Evolutionary conservation across 2,329 filamentous ascomycete genomes (phyloP), one percentile per base, ranked within the genome.

Genomic region (Pseudopithomyces maydicus): DNA sequence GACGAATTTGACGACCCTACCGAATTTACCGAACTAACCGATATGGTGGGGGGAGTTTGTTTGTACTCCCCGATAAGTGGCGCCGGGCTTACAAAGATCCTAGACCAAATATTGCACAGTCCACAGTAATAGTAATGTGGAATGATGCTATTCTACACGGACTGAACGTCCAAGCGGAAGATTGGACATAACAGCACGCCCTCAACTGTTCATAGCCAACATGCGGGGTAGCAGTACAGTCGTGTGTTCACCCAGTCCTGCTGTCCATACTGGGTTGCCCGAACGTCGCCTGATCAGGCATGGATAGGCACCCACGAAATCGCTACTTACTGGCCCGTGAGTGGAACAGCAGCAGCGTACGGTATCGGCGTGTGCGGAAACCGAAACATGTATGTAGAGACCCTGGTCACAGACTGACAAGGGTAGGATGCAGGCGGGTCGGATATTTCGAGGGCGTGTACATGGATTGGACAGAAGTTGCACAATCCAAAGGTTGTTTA

Each of bases 251-350:
- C 15, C 7, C 17, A 38, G 19, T 46, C 8, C 22, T 35, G 38
- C 47, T 38, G 38, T 53, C 23, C 32, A 49, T 54, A 42, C 47
- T 45, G 33, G 45, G 41, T 52, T 53, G 41, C 23, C 35, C 41
- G 44, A 50, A 15, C 42, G 47, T 60, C 54, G 44, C 46, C 46
- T 57, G 57, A 60, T 41, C 22, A 12, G 44, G 45, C n/a, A 38
- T 33, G 32, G 44, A 38, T 54, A 44, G 52, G 38, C 22, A 22
- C 10, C 20, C 20, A 20, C 48, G 39, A 41, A 29, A 36, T 44
- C 54, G 49, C 45, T n/a, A 49, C 26, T 8, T 29, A 4, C 17
- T 44, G 45, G 50, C 35, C 54, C 50, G 38, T 44, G 39, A 43
- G n/a, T 29, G 15, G 33, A 15, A 36, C 23, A 15, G 19, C 26